Percentiles rank a stretch among this genome's conserved stretches.
Conservation (phyloP, 1,284 basidiomycete species). For the Malassezia equina region DNA sequence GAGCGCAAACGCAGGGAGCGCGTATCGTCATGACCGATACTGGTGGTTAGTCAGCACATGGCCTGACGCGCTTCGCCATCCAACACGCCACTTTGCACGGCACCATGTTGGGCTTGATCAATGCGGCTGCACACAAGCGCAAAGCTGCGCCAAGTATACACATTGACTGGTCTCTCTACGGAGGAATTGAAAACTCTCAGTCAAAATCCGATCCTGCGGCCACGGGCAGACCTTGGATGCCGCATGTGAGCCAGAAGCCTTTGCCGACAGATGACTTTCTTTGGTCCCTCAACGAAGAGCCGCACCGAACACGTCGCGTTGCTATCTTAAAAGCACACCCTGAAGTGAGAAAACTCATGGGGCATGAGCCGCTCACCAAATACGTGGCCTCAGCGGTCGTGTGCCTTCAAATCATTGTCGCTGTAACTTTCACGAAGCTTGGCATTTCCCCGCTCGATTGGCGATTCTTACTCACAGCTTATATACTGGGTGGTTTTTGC, state of each 20-base stretch:
- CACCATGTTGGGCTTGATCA: not conserved
- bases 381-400: constrained; percentile 74
- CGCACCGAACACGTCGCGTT: constrained; percentile 74
- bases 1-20: not conserved
- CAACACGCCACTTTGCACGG: not conserved
- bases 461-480: constrained; percentile 67
- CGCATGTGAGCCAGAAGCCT: constrained; percentile 27
- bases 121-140: not conserved
- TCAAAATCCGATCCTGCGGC: not conserved
- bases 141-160: constrained; percentile 26
- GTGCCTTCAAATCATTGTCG: constrained; percentile 61
- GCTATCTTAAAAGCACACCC: constrained; percentile 90
- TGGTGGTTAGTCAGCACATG: constrained; percentile 1
- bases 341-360: constrained; percentile 88
- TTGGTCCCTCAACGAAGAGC: constrained; percentile 96
- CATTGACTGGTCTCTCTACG: constrained; percentile 46
- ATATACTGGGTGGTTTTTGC: constrained; percentile 78
- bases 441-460: constrained; percentile 58
- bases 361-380: constrained; percentile 79
- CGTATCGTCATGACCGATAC: not conserved
- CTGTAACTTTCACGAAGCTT: constrained; percentile 50
- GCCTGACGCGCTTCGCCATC: not conserved
- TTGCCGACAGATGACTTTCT: constrained; percentile 51
- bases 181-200: constrained; percentile 29
- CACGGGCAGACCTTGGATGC: constrained; percentile 35